Base-by-base conservation (phyloP, 805 yeast species). In the Candida taoyuanica region DNA sequence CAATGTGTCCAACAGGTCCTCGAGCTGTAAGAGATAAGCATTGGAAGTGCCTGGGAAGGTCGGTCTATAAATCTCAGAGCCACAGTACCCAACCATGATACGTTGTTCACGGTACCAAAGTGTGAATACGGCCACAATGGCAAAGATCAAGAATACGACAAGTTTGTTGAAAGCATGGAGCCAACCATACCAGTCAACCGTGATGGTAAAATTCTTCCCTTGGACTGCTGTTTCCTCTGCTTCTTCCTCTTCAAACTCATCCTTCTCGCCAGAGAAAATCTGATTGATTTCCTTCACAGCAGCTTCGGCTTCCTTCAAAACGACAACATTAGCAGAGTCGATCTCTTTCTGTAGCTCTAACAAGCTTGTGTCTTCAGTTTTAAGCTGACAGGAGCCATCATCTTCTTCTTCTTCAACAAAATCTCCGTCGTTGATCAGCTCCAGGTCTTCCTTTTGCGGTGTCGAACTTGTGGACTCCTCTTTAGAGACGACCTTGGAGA, bases 61-160 rank as follows among this genome's bases (percentile, higher is more conserved):
- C 15, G 71, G 68, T 33, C 62, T 60, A 44, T 66, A 45, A 12
- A 76, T 63, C 50, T 80, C 84, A 24, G 68, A 62, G 0, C 88
- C 88, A 65, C 96, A 87, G 57, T 76, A 87, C 0, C 96, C 96
- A 29, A 76, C 68, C 24, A 74, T 62, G 12, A 73, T 49, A 29
- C 73, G 69, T 54, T 83, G 81, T 43, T 81, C 80, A 33, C 84
- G 64, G 59, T 80, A 81, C 82, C 85, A 76, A 37, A 71, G 60
- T 0, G 67, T 69, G 47, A 68, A 66, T 5, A 73, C 49, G 1
- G 70, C 64, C 8, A 64, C 46, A 0, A 62, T 26, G 3, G 71
- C 55, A 9, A 76, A 29, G 1, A 62, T 14, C n/a, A 64, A 17
- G 57, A 73, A 65, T 9, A 65, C 34, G 1, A 58, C 7, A 12